Conservation (phyloP, 306 rosid genomes). For the Cucumis melo region DNA sequence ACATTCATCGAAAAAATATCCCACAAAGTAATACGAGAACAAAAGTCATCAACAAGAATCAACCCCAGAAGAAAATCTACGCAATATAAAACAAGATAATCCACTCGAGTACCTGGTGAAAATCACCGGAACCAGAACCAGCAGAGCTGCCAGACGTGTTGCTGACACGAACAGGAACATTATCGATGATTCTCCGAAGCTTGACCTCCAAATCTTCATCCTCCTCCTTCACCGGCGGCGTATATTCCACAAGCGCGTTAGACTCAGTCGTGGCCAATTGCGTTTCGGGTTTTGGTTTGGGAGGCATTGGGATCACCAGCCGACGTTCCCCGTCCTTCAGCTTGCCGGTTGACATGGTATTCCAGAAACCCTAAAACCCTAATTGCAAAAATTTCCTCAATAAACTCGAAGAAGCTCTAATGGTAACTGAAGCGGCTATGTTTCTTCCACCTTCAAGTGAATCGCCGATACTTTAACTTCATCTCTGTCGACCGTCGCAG, state of each 20-base stretch:
- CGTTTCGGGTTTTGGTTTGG: neutral
- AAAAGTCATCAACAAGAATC: neutral
- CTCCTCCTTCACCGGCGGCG: conserved; percentile 58
- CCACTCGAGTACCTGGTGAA: conserved; percentile 57
- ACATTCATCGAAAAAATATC: neutral
- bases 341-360: conserved; percentile 42
- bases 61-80: neutral
- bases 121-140: conserved; percentile 95
- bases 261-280: conserved; percentile 19
- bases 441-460: neutral
- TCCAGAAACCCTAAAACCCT: conserved; percentile 2
- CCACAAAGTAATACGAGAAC: neutral
- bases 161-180: conserved; percentile 93
- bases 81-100: neutral
- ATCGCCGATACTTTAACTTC: neutral
- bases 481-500: neutral
- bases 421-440: neutral
- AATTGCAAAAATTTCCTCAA: neutral
- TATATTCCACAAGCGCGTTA: conserved; percentile 66
- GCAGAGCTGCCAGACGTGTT: conserved; percentile 94
- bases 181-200: conserved; percentile 81
- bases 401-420: neutral
- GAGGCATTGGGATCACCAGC: neutral
- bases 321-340: conserved; percentile 1
- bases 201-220: conserved; percentile 88